Conservation (phyloP, 169 alveolate genomes). For the Plasmodium malariae region DNA sequence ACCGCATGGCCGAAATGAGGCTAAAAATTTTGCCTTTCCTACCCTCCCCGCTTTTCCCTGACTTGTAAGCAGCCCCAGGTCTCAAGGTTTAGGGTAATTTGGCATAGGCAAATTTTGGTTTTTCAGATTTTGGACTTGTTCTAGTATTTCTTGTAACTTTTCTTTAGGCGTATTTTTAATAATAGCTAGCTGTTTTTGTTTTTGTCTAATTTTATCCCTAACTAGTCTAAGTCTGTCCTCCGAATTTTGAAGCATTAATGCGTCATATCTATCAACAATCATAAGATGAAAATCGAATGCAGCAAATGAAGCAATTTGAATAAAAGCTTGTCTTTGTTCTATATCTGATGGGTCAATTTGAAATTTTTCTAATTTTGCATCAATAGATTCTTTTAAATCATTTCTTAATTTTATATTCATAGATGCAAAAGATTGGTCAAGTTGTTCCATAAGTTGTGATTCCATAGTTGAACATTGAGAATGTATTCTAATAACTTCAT, state of each 20-base stretch:
- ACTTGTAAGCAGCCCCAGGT: background rate
- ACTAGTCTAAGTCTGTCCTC: conserved; percentile 84
- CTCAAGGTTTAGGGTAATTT: conserved; percentile 25
- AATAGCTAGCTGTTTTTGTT: conserved; percentile 83
- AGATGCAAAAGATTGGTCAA: conserved; percentile 85
- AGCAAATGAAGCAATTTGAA: conserved; percentile 86
- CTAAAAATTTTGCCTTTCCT: no score
- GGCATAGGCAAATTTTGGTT: conserved; percentile 33
- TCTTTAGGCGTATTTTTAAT: conserved; percentile 87
- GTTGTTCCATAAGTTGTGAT: conserved; percentile 83
- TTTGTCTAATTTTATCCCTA: conserved; percentile 82
- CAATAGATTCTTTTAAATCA: conserved; percentile 83
- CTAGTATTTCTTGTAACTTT: conserved; percentile 81
- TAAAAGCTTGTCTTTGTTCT: conserved; percentile 84
- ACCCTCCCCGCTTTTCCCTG: no score
- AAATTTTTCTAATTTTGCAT: conserved; percentile 81
- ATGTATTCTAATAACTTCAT: conserved; percentile 83
- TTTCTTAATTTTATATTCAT: conserved; percentile 81
- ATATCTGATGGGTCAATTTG: conserved; percentile 79
- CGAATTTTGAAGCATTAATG: conserved; percentile 83
- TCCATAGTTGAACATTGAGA: conserved; percentile 81
- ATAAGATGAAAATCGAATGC: conserved; percentile 87
- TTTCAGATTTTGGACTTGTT: conserved; percentile 80
- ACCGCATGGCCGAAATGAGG: no score
- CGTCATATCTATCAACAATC: conserved; percentile 86